A percentile compares a stretch with the other conserved stretches of the same genome.
Evolutionary conservation across 805 yeast species (phyloP).

Genomic region (Lachancea sp.): DNA sequence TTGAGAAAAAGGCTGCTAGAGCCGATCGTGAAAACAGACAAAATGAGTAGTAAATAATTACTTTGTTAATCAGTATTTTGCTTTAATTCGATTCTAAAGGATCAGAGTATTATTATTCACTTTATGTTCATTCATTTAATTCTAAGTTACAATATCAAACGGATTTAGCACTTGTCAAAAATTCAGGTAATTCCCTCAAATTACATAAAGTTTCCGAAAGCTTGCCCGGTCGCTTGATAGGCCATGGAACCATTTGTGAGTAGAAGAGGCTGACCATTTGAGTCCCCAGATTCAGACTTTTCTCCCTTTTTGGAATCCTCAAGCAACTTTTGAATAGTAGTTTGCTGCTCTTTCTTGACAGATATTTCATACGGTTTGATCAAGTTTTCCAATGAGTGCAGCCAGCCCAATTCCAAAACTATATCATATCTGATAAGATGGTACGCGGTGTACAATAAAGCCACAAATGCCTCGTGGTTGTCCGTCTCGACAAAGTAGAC

Average conservation of each 20-base stretch:
- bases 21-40: constrained; percentile 32
- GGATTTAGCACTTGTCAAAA: too few relatives aligned
- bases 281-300: constrained; percentile 39
- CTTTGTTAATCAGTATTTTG: too few relatives aligned
- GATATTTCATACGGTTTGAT: constrained; percentile 90
- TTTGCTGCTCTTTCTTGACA: constrained; percentile 70
- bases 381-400: constrained; percentile 74
- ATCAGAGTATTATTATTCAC: background rate
- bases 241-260: constrained; percentile 77
- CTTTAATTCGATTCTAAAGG: background rate
- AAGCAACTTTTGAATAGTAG: constrained; percentile 55
- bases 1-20: constrained; percentile 36
- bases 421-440: constrained; percentile 72
- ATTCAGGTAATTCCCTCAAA: constrained; percentile 17
- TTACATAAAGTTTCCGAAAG: constrained; percentile 53
- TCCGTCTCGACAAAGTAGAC: constrained; percentile 94
- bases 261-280: constrained; percentile 67
- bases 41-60: constrained; percentile 5
- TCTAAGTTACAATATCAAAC: constrained; percentile 1
- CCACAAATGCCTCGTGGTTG: constrained; percentile 91
- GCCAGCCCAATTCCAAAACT: constrained; percentile 87
- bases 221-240: constrained; percentile 65
- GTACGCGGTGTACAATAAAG: constrained; percentile 80
- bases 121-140: background rate
- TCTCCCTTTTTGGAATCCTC: constrained; percentile 56